Evolutionary conservation across 345 rosid genomes (phyloP).

Genomic region (Eucalyptus dawsonii): DNA sequence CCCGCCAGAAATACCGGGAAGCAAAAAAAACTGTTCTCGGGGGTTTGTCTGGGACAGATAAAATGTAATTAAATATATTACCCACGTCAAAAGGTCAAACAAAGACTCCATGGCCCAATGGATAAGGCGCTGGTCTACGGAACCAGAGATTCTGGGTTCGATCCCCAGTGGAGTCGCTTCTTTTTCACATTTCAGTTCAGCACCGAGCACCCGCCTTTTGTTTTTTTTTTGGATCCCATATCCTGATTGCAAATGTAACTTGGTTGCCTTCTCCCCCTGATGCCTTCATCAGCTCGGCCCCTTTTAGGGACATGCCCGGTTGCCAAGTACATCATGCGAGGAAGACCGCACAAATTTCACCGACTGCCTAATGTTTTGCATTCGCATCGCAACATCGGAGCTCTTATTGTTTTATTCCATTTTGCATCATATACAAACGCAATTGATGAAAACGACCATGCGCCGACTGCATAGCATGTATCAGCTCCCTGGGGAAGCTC

Average conservation of each 20-base stretch:
- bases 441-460: background rate
- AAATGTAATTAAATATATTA: fast-evolving
- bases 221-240: background rate
- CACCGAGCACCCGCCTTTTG: background rate
- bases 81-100: fast-evolving
- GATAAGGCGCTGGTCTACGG: conserved; percentile 94
- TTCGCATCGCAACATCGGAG: too few species aligned
- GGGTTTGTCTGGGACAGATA: background rate
- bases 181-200: background rate
- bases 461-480: background rate
- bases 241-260: background rate
- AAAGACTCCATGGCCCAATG: conserved; percentile 68
- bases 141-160: conserved; percentile 84
- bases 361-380: background rate
- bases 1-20: background rate
- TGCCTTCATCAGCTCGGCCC: background rate
- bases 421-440: background rate
- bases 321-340: background rate
- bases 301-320: background rate
- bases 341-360: background rate
- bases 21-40: background rate
- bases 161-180: conserved; percentile 68
- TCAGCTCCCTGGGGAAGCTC: background rate
- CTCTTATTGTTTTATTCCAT: too few species aligned
- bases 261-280: background rate